phyloP scores from a whole-genome alignment of 805 yeast genomes.

The Cyberlindnera xishuangbannaensis region DNA sequence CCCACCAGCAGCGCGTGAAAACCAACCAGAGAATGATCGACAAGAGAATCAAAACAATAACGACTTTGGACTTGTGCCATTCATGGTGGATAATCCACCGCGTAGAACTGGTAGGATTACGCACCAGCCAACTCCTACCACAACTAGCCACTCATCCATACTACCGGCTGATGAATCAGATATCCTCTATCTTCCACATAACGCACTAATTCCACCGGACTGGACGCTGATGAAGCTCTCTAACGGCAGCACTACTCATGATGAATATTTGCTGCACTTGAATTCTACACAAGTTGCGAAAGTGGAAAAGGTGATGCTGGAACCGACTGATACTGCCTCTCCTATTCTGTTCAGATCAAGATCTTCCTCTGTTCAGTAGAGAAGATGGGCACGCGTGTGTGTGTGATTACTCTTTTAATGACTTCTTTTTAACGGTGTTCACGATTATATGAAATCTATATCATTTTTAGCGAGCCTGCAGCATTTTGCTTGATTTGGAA shows the following conservation, averaged over 20 bases:
- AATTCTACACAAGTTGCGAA: slow-evolving; percentile 10
- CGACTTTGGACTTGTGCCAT: neutral
- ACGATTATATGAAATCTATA: no score
- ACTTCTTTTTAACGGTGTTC: no score
- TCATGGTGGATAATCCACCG: neutral
- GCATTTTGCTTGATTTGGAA: no score
- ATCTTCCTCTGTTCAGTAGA: no score
- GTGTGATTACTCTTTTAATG: no score
- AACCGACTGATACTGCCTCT: slow-evolving; percentile 1
- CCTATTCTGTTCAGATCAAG: slow-evolving; percentile 1
- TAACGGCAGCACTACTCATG: slow-evolving; percentile 7
- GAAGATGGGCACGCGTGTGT: no score
- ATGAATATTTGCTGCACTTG: slow-evolving; percentile 12
- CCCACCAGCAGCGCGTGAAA: neutral
- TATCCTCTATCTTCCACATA: slow-evolving; percentile 3
- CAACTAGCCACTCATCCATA: no score
- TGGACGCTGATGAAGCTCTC: slow-evolving; percentile 23
- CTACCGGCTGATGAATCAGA: neutral
- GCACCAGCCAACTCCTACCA: no score
- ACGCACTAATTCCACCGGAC: slow-evolving; percentile 22
- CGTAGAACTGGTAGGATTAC: neutral
- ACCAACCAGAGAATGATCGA: neutral
- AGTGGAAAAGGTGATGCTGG: slow-evolving; percentile 7
- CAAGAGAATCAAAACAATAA: neutral
- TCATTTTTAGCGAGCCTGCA: no score